These are phyloP conservation scores for Gossypium raimondii DNA, from an alignment of 345 rosid species.

Conservation along the genomic window DNA sequence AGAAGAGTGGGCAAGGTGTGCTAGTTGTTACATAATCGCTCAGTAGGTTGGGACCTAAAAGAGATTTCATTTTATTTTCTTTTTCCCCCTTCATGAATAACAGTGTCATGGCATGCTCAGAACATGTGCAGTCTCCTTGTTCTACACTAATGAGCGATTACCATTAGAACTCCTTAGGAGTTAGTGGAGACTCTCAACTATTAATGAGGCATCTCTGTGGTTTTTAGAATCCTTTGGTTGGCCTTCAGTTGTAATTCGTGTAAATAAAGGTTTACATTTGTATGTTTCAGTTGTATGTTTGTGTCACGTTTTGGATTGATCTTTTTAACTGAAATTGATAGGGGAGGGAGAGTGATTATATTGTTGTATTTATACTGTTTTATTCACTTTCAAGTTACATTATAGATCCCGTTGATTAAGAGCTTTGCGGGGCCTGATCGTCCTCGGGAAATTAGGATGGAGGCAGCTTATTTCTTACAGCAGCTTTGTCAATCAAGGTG, in stretches of 20 bases:
- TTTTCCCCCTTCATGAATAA: not conserved
- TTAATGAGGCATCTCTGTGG: not conserved
- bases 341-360: slow-evolving; percentile 8
- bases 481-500: slow-evolving; percentile 98
- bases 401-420: slow-evolving; percentile 84
- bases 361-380: not conserved
- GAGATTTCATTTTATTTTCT: not conserved
- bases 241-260: not conserved
- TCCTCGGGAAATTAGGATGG: slow-evolving; percentile 86
- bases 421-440: slow-evolving; percentile 72
- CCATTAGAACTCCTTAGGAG: not conserved
- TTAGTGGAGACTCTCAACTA: not conserved
- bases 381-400: slow-evolving; percentile 11
- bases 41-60: not conserved
- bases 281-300: not conserved
- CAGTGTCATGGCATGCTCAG: not conserved
- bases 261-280: not conserved
- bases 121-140: not conserved
- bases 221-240: slow-evolving; percentile 1
- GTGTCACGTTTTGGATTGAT: not conserved
- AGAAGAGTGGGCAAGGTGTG: not conserved
- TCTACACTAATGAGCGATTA: not conserved
- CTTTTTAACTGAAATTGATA: not conserved
- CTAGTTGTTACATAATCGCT: not conserved
- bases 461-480: slow-evolving; percentile 89